These are phyloP conservation scores for Phytophthora sansomeana DNA, from an alignment of 352 stramenopile genomes.

Conservation along the genomic window DNA sequence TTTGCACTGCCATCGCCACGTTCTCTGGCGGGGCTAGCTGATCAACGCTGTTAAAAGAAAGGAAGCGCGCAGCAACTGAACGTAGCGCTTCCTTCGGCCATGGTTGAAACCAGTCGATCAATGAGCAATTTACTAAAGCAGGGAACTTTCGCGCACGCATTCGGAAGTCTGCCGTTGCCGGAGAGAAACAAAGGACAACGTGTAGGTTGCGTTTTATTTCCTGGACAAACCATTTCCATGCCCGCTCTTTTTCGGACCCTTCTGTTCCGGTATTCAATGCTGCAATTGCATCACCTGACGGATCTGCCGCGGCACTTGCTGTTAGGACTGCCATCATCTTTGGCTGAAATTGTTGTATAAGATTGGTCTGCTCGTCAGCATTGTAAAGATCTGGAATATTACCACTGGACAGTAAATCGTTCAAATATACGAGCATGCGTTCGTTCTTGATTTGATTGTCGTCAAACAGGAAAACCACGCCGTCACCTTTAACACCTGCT, in stretches of 20 bases:
- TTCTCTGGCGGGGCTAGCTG: constrained; percentile 23
- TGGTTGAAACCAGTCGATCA: constrained; percentile 95
- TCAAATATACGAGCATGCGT: constrained; percentile 95
- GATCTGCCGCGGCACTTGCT: constrained; percentile 21
- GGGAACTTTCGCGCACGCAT: constrained; percentile 93
- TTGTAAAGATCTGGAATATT: constrained; percentile 95
- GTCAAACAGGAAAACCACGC: constrained; percentile 93
- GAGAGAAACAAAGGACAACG: constrained; percentile 95
- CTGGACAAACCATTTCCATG: constrained; percentile 93
- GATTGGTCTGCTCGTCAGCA: constrained; percentile 90
- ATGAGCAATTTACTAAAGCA: constrained; percentile 93
- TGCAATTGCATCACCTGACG: constrained; percentile 2
- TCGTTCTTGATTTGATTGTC: constrained; percentile 96
- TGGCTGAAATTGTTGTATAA: constrained; percentile 89
- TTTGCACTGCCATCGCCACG: constrained; percentile 79
- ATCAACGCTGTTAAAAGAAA: constrained; percentile 51
- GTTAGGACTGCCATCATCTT: constrained; percentile 82
- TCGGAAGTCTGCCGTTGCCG: constrained; percentile 91
- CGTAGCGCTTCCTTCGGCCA: constrained; percentile 93
- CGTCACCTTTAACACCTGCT: constrained; percentile 93
- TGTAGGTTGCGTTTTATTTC: constrained; percentile 94
- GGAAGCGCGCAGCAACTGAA: constrained; percentile 88
- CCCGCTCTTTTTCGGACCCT: constrained; percentile 90
- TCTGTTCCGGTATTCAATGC: constrained; percentile 22
- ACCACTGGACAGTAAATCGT: constrained; percentile 93